Evolutionary conservation across 371 early-diverging fungal species (phyloP).

Genomic region (Vairimorpha necatrix): DNA sequence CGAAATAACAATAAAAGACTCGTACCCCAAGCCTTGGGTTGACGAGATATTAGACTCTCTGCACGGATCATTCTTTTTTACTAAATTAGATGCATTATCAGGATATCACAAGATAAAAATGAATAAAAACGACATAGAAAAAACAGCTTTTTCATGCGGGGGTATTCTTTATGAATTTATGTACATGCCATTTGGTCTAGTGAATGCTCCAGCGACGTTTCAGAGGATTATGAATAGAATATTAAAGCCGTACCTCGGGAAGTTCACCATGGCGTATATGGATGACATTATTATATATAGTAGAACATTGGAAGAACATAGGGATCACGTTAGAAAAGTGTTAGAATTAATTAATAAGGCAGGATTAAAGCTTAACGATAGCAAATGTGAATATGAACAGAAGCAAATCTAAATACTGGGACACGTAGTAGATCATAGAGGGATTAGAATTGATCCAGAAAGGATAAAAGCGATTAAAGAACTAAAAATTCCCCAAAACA

Average conservation of each 20-base stretch:
- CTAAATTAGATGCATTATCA: conserved; percentile 61
- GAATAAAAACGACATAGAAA: conserved; percentile 33
- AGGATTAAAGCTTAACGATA: neutral
- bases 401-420: neutral
- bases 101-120: conserved; percentile 66
- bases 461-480: neutral
- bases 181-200: conserved; percentile 21
- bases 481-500: neutral
- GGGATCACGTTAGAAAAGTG: neutral
- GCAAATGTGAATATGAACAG: neutral
- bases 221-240: conserved; percentile 49
- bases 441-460: neutral
- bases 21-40: conserved; percentile 19
- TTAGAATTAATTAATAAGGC: neutral
- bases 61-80: conserved; percentile 52
- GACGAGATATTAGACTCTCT: conserved; percentile 42
- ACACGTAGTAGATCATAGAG: neutral
- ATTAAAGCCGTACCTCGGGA: neutral
- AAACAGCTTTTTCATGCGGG: conserved; percentile 62
- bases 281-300: conserved; percentile 30
- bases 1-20: conserved; percentile 14
- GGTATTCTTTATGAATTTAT: conserved; percentile 61
- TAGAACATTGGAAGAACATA: conserved; percentile 12
- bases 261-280: neutral
- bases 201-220: conserved; percentile 41